A percentile compares a stretch with the other conserved stretches of the same genome.
Evolutionary conservation across 257 asterid species (phyloP).

Genomic region (Fraxinus excelsior): DNA sequence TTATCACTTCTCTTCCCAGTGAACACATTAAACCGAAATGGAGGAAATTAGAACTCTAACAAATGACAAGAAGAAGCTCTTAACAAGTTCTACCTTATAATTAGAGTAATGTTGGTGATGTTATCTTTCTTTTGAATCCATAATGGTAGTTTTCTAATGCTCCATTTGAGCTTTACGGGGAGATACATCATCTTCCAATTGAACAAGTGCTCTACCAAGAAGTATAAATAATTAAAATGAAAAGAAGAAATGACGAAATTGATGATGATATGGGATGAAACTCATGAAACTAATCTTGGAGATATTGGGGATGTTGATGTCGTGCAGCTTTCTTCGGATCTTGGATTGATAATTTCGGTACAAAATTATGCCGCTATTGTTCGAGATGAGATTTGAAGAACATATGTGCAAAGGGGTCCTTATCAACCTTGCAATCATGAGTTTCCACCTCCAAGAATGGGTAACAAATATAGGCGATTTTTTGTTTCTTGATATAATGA

Average conservation of each 20-base stretch:
- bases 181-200: slow-evolving; percentile 82
- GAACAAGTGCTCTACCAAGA: slow-evolving; percentile 69
- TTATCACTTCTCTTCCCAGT: neutral
- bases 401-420: too few relatives aligned
- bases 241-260: neutral
- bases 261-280: too few relatives aligned
- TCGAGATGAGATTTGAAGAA: too few relatives aligned
- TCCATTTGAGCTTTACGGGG: slow-evolving; percentile 95
- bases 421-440: too few relatives aligned
- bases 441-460: too few relatives aligned
- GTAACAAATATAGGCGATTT: too few relatives aligned
- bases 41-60: neutral
- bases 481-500: too few relatives aligned
- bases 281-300: too few relatives aligned
- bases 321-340: too few relatives aligned
- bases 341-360: too few relatives aligned
- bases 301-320: too few relatives aligned
- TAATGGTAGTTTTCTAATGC: slow-evolving; percentile 78
- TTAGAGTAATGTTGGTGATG: slow-evolving; percentile 86
- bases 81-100: slow-evolving; percentile 58
- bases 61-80: neutral
- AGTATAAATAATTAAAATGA: slow-evolving; percentile 9
- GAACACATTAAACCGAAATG: neutral
- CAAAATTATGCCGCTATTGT: too few relatives aligned
- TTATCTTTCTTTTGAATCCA: slow-evolving; percentile 93